Conservation (phyloP, 805 yeast species). For the Saturnispora mendoncae region DNA sequence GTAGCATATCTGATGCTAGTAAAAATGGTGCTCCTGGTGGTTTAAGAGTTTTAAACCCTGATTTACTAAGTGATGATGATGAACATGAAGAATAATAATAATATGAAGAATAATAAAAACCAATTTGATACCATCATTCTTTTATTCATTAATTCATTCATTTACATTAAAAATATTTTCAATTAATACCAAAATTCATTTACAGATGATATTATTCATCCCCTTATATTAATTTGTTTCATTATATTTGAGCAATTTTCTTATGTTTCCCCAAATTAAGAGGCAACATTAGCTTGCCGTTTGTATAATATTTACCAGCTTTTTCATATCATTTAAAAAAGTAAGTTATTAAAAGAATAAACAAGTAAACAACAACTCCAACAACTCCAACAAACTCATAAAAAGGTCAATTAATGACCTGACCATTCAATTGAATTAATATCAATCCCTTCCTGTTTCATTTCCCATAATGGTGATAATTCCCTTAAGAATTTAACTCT, state of each 20-base stretch:
- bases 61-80: conserved; percentile 17
- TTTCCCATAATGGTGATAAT: conserved; percentile 95
- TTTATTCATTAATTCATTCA: no score
- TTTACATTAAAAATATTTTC: no score
- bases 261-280: no score
- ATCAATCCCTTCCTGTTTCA: conserved; percentile 98
- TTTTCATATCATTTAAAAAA: no score
- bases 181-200: no score
- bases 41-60: conserved; percentile 29
- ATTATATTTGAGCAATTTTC: no score
- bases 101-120: neutral
- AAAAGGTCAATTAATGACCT: conserved; percentile 52
- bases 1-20: conserved; percentile 12
- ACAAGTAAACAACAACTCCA: neutral
- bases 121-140: no score
- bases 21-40: conserved; percentile 15
- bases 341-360: neutral
- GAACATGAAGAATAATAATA: neutral
- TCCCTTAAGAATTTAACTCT: conserved; percentile 89
- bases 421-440: conserved; percentile 93
- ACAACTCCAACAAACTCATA: no score
- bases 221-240: no score
- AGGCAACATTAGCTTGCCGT: no score
- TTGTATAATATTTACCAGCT: no score
- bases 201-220: no score